These are phyloP conservation scores for Musa troglodytarum DNA, from an alignment of 176 grass and related monocot genomes.

Conservation along the genomic window DNA sequence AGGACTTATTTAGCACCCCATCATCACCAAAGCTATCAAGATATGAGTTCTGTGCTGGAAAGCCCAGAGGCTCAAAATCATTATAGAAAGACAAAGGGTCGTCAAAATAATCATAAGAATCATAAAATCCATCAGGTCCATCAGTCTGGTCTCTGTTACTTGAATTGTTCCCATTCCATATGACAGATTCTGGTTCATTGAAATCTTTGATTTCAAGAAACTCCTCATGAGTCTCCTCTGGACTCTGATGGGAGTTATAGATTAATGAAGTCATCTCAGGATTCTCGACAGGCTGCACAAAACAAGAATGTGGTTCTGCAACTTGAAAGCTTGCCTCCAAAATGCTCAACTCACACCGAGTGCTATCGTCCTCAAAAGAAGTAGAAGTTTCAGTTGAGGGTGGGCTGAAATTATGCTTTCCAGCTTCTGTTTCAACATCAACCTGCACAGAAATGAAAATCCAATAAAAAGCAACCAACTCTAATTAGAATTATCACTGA, in stretches of 20 bases:
- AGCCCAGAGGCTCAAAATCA: slow-evolving; percentile 23
- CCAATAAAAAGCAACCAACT: neutral
- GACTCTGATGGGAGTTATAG: neutral
- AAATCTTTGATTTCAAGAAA: slow-evolving; percentile 86
- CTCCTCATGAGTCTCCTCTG: slow-evolving; percentile 36
- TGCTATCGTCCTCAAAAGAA: neutral
- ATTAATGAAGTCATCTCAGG: slow-evolving; percentile 14
- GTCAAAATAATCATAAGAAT: slow-evolving; percentile 32
- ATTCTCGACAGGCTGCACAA: slow-evolving; percentile 22
- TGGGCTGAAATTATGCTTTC: slow-evolving; percentile 10
- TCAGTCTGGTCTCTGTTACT: slow-evolving; percentile 18
- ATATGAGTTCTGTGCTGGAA: slow-evolving; percentile 31
- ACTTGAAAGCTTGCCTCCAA: slow-evolving; percentile 18
- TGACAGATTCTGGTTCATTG: slow-evolving; percentile 32
- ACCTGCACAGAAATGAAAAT: slow-evolving; percentile 12
- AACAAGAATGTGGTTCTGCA: slow-evolving; percentile 34
- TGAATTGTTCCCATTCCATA: slow-evolving; percentile 24
- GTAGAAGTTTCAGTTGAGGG: neutral
- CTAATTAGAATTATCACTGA: neutral
- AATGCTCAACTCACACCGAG: neutral
- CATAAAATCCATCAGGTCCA: slow-evolving; percentile 23
- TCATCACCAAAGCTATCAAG: slow-evolving; percentile 26
- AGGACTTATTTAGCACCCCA: slow-evolving; percentile 27
- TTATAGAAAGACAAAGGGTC: slow-evolving; percentile 41
- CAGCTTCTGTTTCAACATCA: slow-evolving; percentile 15